Evolutionary conservation across 306 rosid genomes (phyloP).

Genomic region (Spatholobus suberectus): DNA sequence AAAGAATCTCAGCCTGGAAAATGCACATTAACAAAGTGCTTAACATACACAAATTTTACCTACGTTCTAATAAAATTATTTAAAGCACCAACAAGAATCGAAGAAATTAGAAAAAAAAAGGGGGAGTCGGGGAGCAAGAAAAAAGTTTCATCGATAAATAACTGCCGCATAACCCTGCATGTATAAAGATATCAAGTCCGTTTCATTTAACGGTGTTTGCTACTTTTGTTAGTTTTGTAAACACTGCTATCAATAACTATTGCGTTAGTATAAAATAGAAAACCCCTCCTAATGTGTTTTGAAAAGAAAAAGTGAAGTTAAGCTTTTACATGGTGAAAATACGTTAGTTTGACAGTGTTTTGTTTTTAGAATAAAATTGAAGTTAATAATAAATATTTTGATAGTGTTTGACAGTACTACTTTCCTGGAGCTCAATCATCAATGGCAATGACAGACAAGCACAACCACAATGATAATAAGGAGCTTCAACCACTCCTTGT

Average conservation of each 20-base stretch:
- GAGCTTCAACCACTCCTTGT: constrained; percentile 34
- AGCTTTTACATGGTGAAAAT: neutral
- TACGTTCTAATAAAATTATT: neutral
- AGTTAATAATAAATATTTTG: neutral
- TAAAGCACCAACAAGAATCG: neutral
- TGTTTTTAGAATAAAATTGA: neutral
- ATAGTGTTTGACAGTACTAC: neutral
- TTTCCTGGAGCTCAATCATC: neutral
- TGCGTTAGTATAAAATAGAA: neutral
- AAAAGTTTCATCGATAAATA: neutral
- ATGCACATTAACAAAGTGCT: neutral
- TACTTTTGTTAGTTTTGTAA: neutral
- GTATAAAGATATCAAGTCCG: neutral
- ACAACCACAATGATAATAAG: neutral
- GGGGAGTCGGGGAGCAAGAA: neutral
- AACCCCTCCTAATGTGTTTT: neutral
- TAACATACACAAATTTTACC: neutral
- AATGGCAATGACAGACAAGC: neutral
- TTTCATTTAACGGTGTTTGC: neutral
- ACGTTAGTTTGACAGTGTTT: neutral
- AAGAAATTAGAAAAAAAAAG: neutral
- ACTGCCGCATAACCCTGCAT: neutral
- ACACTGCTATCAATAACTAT: neutral
- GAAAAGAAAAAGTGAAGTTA: neutral
- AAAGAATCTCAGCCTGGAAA: neutral